Conservation (phyloP, 1,139 yeast species). For the Hemisphaericaspora xylanilytica region DNA sequence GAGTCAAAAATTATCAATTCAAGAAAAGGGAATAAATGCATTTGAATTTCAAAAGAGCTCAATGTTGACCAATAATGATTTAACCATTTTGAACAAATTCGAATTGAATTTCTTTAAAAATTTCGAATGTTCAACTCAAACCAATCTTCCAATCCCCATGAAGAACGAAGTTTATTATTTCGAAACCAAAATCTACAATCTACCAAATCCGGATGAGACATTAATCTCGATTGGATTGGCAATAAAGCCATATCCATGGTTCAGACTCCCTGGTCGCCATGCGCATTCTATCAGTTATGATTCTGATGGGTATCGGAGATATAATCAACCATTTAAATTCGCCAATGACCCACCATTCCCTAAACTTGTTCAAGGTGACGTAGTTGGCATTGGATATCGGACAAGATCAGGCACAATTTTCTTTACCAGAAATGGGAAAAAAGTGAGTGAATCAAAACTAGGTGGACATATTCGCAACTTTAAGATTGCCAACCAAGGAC, state of each 20-base stretch:
- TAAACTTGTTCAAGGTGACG: constrained; percentile 53
- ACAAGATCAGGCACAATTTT: constrained; percentile 60
- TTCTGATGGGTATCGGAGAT: constrained; percentile 51
- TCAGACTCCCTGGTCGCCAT: constrained; percentile 57
- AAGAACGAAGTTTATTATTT: constrained; percentile 87
- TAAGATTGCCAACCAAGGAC: constrained; percentile 37
- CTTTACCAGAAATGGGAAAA: constrained; percentile 69
- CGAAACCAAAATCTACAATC: constrained; percentile 64
- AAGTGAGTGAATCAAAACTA: constrained; percentile 59
- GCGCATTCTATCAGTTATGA: constrained; percentile 50
- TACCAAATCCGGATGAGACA: constrained; percentile 56
- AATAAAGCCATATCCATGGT: constrained; percentile 57
- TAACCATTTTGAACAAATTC: constrained; percentile 65
- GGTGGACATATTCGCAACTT: constrained; percentile 57
- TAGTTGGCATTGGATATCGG: constrained; percentile 65
- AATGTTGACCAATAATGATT: constrained; percentile 56
- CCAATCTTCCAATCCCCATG: constrained; percentile 85
- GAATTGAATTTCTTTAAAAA: constrained; percentile 73
- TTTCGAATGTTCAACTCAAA: constrained; percentile 73
- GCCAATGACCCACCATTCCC: constrained; percentile 45
- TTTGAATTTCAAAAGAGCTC: constrained; percentile 85
- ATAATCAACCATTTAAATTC: constrained; percentile 49
- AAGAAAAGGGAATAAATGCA: constrained; percentile 90
- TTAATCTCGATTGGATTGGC: constrained; percentile 46
- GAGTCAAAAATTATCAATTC: constrained; percentile 61